Conservation (phyloP, 2,329 filamentous ascomycete species). For the Fusarium cicatricum region DNA sequence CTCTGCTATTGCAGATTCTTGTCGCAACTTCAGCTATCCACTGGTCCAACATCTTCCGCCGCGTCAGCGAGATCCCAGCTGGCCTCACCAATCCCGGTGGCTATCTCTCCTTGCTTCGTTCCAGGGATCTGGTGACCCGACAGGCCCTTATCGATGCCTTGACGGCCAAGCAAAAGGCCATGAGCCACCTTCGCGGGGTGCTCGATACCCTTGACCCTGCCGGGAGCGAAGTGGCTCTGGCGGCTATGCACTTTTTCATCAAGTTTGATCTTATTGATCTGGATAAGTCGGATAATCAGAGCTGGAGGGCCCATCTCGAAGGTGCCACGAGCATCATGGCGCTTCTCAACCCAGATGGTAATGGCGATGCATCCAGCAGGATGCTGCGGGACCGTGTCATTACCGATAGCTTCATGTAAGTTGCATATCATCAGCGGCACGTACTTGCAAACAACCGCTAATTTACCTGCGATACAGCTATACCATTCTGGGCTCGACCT, state of each 20-base stretch:
- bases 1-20: conserved; percentile 58
- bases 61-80: conserved; percentile 44
- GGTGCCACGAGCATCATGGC: conserved; percentile 55
- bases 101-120: conserved; percentile 48
- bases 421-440: conserved; percentile 3
- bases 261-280: conserved; percentile 61
- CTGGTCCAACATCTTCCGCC: conserved; percentile 55
- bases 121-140: conserved; percentile 49
- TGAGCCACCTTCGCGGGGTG: conserved; percentile 52
- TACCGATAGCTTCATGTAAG: conserved; percentile 58
- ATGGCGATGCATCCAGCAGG: conserved; percentile 43
- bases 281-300: conserved; percentile 50
- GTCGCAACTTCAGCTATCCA: conserved; percentile 60
- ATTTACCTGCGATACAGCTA: conserved; percentile 45
- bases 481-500: conserved; percentile 51
- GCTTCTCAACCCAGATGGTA: conserved; percentile 44
- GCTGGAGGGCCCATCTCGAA: conserved; percentile 57
- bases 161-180: conserved; percentile 56
- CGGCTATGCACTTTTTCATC: conserved; percentile 60
- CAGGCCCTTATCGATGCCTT: conserved; percentile 57
- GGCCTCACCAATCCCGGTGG: conserved; percentile 48
- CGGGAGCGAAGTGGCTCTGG: conserved; percentile 57
- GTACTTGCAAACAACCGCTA: conserved; percentile 11
- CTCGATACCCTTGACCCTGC: conserved; percentile 51
- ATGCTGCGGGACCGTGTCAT: conserved; percentile 56